Evolutionary conservation across 2,329 filamentous ascomycete genomes (phyloP), one percentile per base, ranked within the genome.

Genomic region (Pestalotiopsis sp.): DNA sequence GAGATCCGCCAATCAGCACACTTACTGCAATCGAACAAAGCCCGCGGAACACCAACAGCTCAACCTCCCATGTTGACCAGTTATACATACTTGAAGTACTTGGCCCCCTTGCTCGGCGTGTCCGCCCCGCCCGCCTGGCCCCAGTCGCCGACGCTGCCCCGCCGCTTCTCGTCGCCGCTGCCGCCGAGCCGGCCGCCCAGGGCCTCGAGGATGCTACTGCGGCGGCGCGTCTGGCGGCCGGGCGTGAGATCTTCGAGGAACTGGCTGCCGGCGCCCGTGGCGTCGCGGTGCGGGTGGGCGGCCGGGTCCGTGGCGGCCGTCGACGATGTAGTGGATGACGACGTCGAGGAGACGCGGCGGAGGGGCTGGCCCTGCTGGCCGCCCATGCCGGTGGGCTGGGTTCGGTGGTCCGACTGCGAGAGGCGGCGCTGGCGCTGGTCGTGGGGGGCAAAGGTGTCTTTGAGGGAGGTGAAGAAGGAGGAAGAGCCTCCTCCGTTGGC

Each of bases 221-320:
- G 38, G 60, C 60, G 60, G 6, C 60, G 60, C 4, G 14, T 24
- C 24, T 63, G 60, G 35, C 60, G 60, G 35, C 60, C 60, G 10
- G 60, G 60, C 60, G 60, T 63, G 4, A 63, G 38, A n/a, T 48
- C 60, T 1, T 63, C 60, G 60, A 63, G 60, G 22, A 63, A 63
- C 20, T 63, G 60, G 20, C 60, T 63, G 20, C 60, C 60, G 60
- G 39, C 60, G 20, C 60, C 60, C 14, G 60, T 48, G 20, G 60
- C 60, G 13, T 63, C 60, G 40, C 60, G 60, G 60, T 63, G 40
- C n/a, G 20, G 38, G 35, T 63, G 22, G 17, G 10, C 13, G 2
- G 20, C 22, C 2, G 60, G 26, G 39, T 39, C 24, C 20, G 60
- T 48, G 14, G 26, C 6, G 30, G 58, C 38, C 3, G 38, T n/a